Evolutionary conservation across 306 rosid species (phyloP).

Genomic region (Begonia fuchsioides): DNA sequence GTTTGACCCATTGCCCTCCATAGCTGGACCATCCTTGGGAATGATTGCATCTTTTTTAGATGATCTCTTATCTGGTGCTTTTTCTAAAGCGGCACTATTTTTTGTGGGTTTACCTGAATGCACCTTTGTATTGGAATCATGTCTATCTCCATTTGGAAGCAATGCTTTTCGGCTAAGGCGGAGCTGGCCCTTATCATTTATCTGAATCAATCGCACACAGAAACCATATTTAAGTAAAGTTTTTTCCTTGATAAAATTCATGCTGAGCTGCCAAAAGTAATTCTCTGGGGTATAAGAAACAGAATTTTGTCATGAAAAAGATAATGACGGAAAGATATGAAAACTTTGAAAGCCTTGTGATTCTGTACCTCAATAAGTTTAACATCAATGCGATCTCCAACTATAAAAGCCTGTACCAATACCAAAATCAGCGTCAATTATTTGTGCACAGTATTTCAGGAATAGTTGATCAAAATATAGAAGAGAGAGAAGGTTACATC

Average conservation of each 20-base stretch:
- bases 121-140: conserved; percentile 25
- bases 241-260: no score
- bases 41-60: conserved; percentile 7
- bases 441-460: neutral
- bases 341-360: neutral
- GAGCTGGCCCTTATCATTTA: conserved; percentile 84
- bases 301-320: no score
- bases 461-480: neutral
- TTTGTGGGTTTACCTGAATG: conserved; percentile 20
- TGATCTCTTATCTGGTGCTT: conserved; percentile 13
- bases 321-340: no score
- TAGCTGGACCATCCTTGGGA: conserved; percentile 15
- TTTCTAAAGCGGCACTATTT: conserved; percentile 10
- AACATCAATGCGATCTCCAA: conserved; percentile 79
- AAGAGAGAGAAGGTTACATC: conserved; percentile 39
- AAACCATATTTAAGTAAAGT: neutral
- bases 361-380: conserved; percentile 84
- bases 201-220: conserved; percentile 28
- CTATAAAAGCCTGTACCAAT: conserved; percentile 62
- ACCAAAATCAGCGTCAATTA: conserved; percentile 1
- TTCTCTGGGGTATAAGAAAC: no score
- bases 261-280: no score
- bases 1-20: conserved; percentile 22
- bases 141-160: conserved; percentile 57
- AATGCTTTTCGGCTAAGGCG: conserved; percentile 81